A percentile compares a stretch with the other conserved stretches of the same genome.
These are phyloP conservation scores for Barnettozyma populi DNA, from an alignment of 805 yeast genomes.

Conservation along the genomic window DNA sequence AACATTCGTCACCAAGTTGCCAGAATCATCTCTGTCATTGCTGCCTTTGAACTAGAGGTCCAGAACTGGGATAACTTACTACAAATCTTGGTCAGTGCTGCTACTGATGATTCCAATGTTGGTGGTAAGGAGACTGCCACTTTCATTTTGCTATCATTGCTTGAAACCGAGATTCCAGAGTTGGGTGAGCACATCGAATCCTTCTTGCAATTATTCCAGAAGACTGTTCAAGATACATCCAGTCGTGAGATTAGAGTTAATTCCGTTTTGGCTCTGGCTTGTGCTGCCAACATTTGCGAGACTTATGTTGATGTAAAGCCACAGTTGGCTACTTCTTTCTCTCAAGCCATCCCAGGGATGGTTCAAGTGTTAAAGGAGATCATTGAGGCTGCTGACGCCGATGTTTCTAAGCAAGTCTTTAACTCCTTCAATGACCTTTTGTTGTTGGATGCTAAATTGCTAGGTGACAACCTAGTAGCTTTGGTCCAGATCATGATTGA, in stretches of 20 bases:
- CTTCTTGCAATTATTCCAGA: conserved; percentile 64
- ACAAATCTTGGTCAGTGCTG: conserved; percentile 63
- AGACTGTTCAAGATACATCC: conserved; percentile 53
- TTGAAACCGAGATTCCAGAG: conserved; percentile 64
- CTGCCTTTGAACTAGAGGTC: conserved; percentile 64
- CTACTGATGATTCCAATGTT: conserved; percentile 43
- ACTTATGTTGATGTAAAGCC: conserved; percentile 46
- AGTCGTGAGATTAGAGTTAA: conserved; percentile 75
- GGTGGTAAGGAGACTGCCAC: conserved; percentile 77
- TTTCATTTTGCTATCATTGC: conserved; percentile 67
- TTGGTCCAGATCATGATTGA: conserved; percentile 71
- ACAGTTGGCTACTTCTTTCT: conserved; percentile 47
- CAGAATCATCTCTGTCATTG: conserved; percentile 84
- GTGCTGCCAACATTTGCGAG: conserved; percentile 62
- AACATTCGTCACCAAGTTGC: conserved; percentile 84
- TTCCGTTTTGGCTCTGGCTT: conserved; percentile 71
- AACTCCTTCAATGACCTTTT: conserved; percentile 79
- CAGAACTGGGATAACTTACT: conserved; percentile 73
- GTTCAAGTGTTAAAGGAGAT: conserved; percentile 75
- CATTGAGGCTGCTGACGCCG: conserved; percentile 64
- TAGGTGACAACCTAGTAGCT: conserved; percentile 68
- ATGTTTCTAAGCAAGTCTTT: conserved; percentile 68
- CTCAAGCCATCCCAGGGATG: conserved; percentile 68
- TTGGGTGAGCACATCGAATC: conserved; percentile 56
- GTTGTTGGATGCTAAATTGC: conserved; percentile 66